Base-by-base conservation (phyloP, 352 stramenopile genomes). In the Ochromonadaceae sp. region DNA sequence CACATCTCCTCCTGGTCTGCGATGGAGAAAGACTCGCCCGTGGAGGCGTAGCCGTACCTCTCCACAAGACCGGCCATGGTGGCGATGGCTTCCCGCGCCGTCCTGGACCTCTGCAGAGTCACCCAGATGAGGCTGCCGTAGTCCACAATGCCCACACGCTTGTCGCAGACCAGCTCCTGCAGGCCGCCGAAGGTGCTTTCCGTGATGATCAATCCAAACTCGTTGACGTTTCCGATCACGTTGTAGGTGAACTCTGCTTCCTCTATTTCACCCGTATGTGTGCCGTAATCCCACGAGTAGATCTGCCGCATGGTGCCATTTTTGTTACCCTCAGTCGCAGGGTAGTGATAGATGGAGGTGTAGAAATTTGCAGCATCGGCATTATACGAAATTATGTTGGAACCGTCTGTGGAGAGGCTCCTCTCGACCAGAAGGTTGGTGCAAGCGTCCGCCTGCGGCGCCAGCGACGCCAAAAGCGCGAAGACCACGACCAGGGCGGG, bases 171-270 rank as follows among this genome's bases (percentile, higher is more conserved):
- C 26, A 74, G 50, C 25, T 41, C 46, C 42, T 63, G 66, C 3
- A 83, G 53, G 12, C 77, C 77, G 43, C 77, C 77, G 73, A 78
- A 81, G 10, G 77, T 83, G 25, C 76, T 80, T 69, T 83, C 77
- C 34, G 68, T 74, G 71, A 83, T 83, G 30, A 70, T 69, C 10
- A 83, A 31, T 28, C 76, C 76, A 26, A 68, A 52, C 67, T 83
- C 76, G 66, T 83, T 83, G 12, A 60, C 65, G 59, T 83, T 83
- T 1, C 74, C 76, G 38, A 83, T 59, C 20, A 83, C 77, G 65
- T 83, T 82, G 38, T 76, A 79, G 7, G 77, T 83, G 53, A 59
- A 26, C 15, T 26, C 26, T 7, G 65, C 52, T 60, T 82, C 70
- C 28, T 65, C 59, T 26, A 83, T 82, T 20, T 69, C 42, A 38